Evolutionary conservation across 2,329 filamentous ascomycete species (phyloP).

Genomic region (Claviceps cyperi): DNA sequence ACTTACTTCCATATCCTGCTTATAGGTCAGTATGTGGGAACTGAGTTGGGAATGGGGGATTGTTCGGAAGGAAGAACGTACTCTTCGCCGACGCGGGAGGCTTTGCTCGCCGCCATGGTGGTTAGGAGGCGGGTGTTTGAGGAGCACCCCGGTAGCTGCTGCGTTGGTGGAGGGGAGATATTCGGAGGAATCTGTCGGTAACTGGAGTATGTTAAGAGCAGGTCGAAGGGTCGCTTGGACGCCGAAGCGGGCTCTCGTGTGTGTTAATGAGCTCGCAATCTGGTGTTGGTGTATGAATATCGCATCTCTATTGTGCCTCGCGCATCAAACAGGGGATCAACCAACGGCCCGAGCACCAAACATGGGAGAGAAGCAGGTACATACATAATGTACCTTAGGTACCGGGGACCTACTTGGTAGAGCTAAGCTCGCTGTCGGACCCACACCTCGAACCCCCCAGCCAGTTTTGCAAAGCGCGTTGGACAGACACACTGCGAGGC

Average conservation of each 20-base stretch:
- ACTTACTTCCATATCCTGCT: constrained; percentile 84
- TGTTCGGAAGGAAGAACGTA: constrained; percentile 21
- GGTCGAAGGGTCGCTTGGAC: no score
- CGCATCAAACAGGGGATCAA: constrained; percentile 14
- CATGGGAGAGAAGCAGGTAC: neutral
- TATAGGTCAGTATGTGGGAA: constrained; percentile 10
- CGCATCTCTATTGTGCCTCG: neutral
- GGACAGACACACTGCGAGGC: no score
- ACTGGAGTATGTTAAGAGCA: no score
- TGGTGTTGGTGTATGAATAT: no score
- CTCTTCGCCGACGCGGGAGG: constrained; percentile 48
- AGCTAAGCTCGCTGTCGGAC: neutral
- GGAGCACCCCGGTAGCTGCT: neutral
- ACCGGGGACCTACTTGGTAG: no score
- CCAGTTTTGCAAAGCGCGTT: neutral
- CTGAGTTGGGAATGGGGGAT: neutral
- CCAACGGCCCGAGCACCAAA: constrained; percentile 21
- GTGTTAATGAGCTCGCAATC: no score
- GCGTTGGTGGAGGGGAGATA: no score
- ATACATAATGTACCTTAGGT: no score
- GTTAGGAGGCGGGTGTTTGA: neutral
- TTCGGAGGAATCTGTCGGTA: no score
- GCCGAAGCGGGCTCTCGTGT: no score
- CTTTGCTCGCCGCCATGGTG: constrained; percentile 44
- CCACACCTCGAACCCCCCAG: constrained; percentile 2